Evolutionary conservation across 192 early-diverging fungal species (phyloP), one percentile per base, ranked within the genome.

Genomic region (Lunasporangiospora selenospora): DNA sequence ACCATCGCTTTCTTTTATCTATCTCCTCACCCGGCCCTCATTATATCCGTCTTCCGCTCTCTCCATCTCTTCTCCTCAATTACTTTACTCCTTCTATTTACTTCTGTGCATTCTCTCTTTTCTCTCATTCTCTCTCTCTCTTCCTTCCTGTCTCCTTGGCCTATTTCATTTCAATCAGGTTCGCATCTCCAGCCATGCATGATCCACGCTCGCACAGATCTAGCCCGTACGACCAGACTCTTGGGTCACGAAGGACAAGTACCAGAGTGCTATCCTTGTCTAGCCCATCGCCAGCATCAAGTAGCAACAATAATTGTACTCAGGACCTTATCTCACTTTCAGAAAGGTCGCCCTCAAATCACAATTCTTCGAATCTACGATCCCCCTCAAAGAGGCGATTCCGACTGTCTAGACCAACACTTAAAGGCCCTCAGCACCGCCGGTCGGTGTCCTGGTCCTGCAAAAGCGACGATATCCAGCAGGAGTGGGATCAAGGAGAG

Each of bases 201-300:
- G 53, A 73, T 73, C 54, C 58, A 37, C 61, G 60, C 60, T 73
- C 69, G 27, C 60, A 73, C 69, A 73, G 69, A 27, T 40, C 30
- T 11, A 41, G 47, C 36, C 69, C 69, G 19, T 73, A 73, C 48
- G 48, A 58, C 21, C 26, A 39, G 33, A 57, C 49, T 23, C 69
- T 48, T 73, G 69, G 62, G 36, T 63, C 54, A 73, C 69, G 42
- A 58, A 59, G 59, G 19, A 16, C 48, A 52, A 48, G 41, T 29
- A 50, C 44, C 44, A 47, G 15, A 27, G 12, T 18, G 33, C 38
- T 16, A 19, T 16, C 42, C 12, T n/a, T 5, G 15, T 23, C 31
- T n/a, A 42, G 6, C 44, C 30, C 26, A 27, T 27, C 15, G 8
- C 57, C 18, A 5, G 24, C 24, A 26, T 21, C 45, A 26, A 13